phyloP scores from a whole-genome alignment of 441 rosid species.

The Corymbia citriodora region DNA sequence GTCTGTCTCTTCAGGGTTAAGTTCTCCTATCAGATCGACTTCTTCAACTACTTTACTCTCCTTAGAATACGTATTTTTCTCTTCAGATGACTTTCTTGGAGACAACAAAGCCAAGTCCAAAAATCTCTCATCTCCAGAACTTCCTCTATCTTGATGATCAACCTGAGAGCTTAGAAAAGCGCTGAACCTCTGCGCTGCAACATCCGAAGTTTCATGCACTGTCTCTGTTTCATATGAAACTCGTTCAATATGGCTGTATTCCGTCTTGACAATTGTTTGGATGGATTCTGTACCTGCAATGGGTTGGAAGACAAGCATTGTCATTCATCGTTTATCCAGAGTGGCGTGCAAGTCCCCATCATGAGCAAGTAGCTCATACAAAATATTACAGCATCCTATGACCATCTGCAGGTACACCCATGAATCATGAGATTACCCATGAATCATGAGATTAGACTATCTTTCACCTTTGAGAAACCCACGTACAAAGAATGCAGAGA shows the following conservation, averaged over 20 bases:
- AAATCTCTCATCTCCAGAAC: background rate
- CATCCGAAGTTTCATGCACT: background rate
- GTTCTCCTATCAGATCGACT: conserved; percentile 33
- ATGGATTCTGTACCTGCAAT: background rate
- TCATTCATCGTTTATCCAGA: background rate
- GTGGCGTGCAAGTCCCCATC: background rate
- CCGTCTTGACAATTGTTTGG: background rate
- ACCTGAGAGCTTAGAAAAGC: background rate
- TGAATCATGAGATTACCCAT: background rate
- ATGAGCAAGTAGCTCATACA: background rate
- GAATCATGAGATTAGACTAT: background rate
- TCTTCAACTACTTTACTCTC: conserved; percentile 11
- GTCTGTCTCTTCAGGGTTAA: conserved; percentile 37
- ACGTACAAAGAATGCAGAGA: background rate
- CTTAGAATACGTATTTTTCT: background rate
- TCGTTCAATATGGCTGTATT: background rate
- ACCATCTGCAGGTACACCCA: background rate
- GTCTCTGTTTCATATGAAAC: background rate
- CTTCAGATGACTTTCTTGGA: conserved; percentile 8
- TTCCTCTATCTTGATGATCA: background rate
- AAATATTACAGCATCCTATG: background rate
- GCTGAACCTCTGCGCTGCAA: background rate
- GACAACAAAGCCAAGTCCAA: conserved; percentile 11
- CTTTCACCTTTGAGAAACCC: background rate
- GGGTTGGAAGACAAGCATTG: background rate